A percentile compares a stretch with the other conserved stretches of the same genome.
phyloP scores from a whole-genome alignment of 2,329 filamentous ascomycete genomes.

The Nemania abortiva region DNA sequence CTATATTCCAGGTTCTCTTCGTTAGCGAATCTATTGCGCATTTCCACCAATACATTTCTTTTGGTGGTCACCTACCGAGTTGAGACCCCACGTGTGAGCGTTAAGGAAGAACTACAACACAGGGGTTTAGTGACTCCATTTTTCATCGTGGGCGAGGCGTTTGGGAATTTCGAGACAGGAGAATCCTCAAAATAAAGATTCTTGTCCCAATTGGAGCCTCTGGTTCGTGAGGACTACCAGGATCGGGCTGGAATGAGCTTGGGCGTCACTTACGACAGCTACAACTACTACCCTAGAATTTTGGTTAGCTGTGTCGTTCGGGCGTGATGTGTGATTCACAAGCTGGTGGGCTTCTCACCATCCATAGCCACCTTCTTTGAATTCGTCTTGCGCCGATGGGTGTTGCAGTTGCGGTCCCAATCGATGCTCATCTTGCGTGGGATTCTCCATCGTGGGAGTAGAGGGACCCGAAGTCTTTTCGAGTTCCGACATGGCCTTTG shows the following conservation, averaged over 20 bases:
- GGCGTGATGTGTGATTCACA: neutral
- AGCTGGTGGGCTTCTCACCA: constrained; percentile 58
- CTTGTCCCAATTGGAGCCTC: neutral
- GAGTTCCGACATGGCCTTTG: constrained; percentile 25
- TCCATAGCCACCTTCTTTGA: constrained; percentile 70
- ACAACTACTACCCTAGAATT: constrained; percentile 60
- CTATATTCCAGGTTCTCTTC: constrained; percentile 50
- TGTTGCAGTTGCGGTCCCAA: constrained; percentile 11
- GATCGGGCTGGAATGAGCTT: neutral
- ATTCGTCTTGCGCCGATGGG: constrained; percentile 54
- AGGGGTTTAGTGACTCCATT: constrained; percentile 1
- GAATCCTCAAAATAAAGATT: neutral
- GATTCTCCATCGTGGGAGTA: neutral
- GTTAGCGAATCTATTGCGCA: constrained; percentile 34
- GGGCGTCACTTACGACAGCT: constrained; percentile 52
- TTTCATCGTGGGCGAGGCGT: neutral
- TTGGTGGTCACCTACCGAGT: constrained; percentile 62
- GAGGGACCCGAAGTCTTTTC: constrained; percentile 15
- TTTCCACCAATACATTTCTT: constrained; percentile 15
- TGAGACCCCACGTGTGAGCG: constrained; percentile 81
- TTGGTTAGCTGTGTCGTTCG: constrained; percentile 4
- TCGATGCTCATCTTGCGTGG: constrained; percentile 14
- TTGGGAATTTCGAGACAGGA: neutral
- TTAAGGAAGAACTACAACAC: constrained; percentile 64
- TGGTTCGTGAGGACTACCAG: neutral